Conservation (phyloP, 371 early-diverging fungal species). For the Fennellomyces sp. region DNA sequence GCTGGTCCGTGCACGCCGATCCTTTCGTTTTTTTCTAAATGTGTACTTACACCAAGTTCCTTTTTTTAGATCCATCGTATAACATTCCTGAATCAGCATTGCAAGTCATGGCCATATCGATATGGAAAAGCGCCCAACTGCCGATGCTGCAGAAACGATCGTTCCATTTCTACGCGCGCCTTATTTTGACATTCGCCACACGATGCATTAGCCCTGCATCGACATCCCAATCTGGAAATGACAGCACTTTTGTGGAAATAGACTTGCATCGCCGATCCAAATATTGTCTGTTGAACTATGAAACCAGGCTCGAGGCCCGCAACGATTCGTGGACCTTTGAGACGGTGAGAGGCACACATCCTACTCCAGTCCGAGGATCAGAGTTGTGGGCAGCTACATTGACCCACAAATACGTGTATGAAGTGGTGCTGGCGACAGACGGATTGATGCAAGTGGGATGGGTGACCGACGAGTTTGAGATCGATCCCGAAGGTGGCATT, state of each 20-base stretch:
- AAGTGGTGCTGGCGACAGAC: constrained; percentile 57
- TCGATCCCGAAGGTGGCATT: constrained; percentile 72
- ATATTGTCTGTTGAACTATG: constrained; percentile 38
- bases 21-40: not conserved
- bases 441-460: constrained; percentile 81
- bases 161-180: constrained; percentile 34
- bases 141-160: constrained; percentile 22
- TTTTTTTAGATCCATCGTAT: constrained; percentile 13
- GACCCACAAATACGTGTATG: constrained; percentile 57
- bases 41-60: not conserved
- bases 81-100: constrained; percentile 25
- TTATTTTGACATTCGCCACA: constrained; percentile 33
- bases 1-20: constrained; percentile 17
- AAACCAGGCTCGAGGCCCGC: constrained; percentile 32
- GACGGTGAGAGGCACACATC: constrained; percentile 51
- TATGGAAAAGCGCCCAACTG: constrained; percentile 31
- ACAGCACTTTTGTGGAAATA: constrained; percentile 28
- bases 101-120: constrained; percentile 23
- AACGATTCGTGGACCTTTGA: constrained; percentile 77
- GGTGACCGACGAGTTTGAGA: constrained; percentile 50
- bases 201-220: constrained; percentile 12
- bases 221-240: constrained; percentile 1
- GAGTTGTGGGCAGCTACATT: not conserved
- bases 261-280: constrained; percentile 32
- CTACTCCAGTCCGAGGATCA: constrained; percentile 19